phyloP scores from a whole-genome alignment of 2,329 filamentous ascomycete species.

The Trichophaea hybrida region DNA sequence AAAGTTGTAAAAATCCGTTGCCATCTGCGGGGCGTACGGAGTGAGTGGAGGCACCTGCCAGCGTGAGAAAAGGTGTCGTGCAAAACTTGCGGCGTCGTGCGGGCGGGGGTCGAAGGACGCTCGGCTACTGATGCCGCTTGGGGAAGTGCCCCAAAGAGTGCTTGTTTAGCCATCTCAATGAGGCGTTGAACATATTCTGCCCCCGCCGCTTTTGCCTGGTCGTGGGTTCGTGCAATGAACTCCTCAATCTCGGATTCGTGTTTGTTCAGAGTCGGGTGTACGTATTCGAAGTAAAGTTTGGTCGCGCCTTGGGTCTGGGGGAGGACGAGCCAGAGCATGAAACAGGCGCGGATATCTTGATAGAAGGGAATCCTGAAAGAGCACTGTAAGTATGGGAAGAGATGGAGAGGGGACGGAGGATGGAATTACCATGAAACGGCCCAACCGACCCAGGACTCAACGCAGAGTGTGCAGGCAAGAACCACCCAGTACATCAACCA shows the following conservation, averaged over 20 bases:
- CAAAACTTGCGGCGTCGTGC: constrained; percentile 43
- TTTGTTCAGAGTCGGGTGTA: constrained; percentile 75
- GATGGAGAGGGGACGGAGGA: background rate
- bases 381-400: background rate
- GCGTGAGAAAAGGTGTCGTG: constrained; percentile 65
- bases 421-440: constrained; percentile 57
- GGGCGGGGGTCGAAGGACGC: constrained; percentile 38
- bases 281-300: constrained; percentile 65
- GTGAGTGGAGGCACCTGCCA: constrained; percentile 68
- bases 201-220: constrained; percentile 60
- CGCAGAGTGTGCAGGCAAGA: constrained; percentile 62
- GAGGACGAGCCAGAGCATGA: constrained; percentile 89
- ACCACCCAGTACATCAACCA: constrained; percentile 99
- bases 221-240: constrained; percentile 70
- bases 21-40: constrained; percentile 35
- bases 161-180: constrained; percentile 58
- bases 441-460: constrained; percentile 78
- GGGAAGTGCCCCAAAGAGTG: constrained; percentile 58
- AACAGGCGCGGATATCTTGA: constrained; percentile 70
- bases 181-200: constrained; percentile 58
- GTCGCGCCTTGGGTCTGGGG: constrained; percentile 91
- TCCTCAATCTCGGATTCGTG: constrained; percentile 84
- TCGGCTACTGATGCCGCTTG: constrained; percentile 31
- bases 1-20: constrained; percentile 58
- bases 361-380: constrained; percentile 69